Percentiles rank a stretch among this genome's conserved stretches.
Conservation (phyloP, 202 grass and related monocot species). For the Alloteropsis angusta region DNA sequence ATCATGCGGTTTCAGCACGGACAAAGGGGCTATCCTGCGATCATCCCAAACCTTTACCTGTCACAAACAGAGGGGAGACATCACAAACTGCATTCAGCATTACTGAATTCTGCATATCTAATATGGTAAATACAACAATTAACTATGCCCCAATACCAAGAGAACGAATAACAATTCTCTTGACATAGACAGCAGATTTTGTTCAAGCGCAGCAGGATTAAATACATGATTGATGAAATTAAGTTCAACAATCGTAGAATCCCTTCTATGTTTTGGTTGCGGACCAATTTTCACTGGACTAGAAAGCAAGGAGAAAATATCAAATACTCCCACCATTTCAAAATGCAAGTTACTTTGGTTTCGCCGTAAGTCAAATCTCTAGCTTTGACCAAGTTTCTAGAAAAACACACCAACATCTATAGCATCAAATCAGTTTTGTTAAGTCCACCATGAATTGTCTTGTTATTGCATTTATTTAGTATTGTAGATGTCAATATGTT, state of each 20-base stretch:
- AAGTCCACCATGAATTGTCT: no score
- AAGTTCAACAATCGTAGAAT: background rate
- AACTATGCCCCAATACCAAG: background rate
- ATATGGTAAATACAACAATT: background rate
- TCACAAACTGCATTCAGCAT: constrained; percentile 12
- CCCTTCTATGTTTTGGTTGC: background rate
- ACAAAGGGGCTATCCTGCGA: constrained; percentile 48
- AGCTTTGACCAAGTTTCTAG: no score
- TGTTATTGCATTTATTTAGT: no score
- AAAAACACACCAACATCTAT: no score
- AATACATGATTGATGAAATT: background rate
- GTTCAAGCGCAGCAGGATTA: background rate
- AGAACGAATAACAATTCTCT: background rate
- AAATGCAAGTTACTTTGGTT: no score
- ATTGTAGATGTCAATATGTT: no score
- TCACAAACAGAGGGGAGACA: constrained; percentile 15
- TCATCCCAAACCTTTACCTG: constrained; percentile 99
- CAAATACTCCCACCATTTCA: background rate
- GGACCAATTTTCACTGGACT: background rate
- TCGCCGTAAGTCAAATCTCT: no score
- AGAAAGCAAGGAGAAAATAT: background rate
- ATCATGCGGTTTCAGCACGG: constrained; percentile 69
- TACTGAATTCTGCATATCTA: background rate
- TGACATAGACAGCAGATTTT: background rate
- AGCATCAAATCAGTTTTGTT: no score